Evolutionary conservation across 805 yeast species (phyloP).

Genomic region (Ogataea trehaloabstinens): DNA sequence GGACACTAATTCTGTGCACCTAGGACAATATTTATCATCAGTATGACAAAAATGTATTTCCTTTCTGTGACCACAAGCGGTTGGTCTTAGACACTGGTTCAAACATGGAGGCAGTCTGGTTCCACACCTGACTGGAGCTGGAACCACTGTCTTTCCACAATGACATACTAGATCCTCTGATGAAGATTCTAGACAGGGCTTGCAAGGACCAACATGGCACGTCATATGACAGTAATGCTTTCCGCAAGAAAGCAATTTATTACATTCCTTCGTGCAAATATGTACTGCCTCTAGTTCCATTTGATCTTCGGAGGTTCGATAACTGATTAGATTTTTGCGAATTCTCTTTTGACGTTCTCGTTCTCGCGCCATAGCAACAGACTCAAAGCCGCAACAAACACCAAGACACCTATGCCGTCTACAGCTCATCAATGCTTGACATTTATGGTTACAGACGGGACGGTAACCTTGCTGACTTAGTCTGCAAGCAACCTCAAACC

Average conservation of each 20-base stretch:
- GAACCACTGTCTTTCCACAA: conserved; percentile 75
- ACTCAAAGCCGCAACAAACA: conserved; percentile 70
- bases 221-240: conserved; percentile 63
- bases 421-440: conserved; percentile 74
- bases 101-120: conserved; percentile 62
- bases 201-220: conserved; percentile 80
- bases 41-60: conserved; percentile 76
- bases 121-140: conserved; percentile 87
- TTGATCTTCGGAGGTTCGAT: conserved; percentile 44
- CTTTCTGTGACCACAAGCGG: conserved; percentile 67
- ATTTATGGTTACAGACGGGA: conserved; percentile 69
- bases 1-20: conserved; percentile 53
- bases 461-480: conserved; percentile 46
- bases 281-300: conserved; percentile 70
- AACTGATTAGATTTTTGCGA: conserved; percentile 40
- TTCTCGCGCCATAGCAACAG: conserved; percentile 54
- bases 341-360: conserved; percentile 48
- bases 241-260: conserved; percentile 60
- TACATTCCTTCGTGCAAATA: conserved; percentile 67
- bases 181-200: conserved; percentile 77
- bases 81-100: conserved; percentile 57
- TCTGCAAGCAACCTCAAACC: conserved; percentile 63
- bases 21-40: conserved; percentile 65
- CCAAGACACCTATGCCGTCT: conserved; percentile 73
- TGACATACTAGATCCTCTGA: conserved; percentile 75